These are phyloP conservation scores for Penicillium lagena DNA, from an alignment of 495 filamentous ascomycete species.

Conservation along the genomic window DNA sequence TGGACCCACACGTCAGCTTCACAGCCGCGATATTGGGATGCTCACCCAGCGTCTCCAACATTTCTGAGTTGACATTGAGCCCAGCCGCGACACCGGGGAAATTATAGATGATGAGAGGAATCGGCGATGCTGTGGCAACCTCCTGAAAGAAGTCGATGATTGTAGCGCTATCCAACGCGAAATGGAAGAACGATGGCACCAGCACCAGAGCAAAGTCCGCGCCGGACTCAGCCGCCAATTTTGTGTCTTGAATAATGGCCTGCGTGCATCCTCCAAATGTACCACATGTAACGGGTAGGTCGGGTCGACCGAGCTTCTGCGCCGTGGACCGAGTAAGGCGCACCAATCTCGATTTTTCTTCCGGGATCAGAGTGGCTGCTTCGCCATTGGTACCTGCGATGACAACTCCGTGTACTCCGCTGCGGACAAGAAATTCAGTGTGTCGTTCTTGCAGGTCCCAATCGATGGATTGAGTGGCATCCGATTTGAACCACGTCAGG, in stretches of 20 bases:
- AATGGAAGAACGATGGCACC: constrained; percentile 66
- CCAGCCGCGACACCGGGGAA: constrained; percentile 68
- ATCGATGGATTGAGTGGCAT: constrained; percentile 25
- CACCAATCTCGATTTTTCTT: constrained; percentile 20
- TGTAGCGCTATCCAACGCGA: constrained; percentile 46
- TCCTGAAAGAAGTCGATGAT: constrained; percentile 62
- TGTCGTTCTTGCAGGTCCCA: constrained; percentile 26
- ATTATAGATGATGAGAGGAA: constrained; percentile 82
- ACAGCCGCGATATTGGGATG: constrained; percentile 7
- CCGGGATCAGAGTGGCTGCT: constrained; percentile 17
- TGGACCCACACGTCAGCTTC: constrained; percentile 6
- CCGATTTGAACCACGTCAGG: constrained; percentile 27
- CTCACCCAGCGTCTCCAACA: constrained; percentile 5
- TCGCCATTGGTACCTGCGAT: constrained; percentile 30
- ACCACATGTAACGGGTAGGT: constrained; percentile 23
- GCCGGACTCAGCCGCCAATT: constrained; percentile 36
- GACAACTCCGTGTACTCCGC: constrained; percentile 27
- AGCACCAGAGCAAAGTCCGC: constrained; percentile 73
- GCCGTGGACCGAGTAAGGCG: constrained; percentile 14
- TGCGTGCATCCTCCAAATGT: constrained; percentile 7
- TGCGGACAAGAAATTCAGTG: constrained; percentile 21
- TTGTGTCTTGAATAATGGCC: constrained; percentile 7
- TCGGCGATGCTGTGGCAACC: constrained; percentile 63
- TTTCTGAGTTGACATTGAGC: constrained; percentile 50
- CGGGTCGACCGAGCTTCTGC: constrained; percentile 7